Evolutionary conservation across 306 rosid genomes (phyloP).

Genomic region (Castanea sativa): DNA sequence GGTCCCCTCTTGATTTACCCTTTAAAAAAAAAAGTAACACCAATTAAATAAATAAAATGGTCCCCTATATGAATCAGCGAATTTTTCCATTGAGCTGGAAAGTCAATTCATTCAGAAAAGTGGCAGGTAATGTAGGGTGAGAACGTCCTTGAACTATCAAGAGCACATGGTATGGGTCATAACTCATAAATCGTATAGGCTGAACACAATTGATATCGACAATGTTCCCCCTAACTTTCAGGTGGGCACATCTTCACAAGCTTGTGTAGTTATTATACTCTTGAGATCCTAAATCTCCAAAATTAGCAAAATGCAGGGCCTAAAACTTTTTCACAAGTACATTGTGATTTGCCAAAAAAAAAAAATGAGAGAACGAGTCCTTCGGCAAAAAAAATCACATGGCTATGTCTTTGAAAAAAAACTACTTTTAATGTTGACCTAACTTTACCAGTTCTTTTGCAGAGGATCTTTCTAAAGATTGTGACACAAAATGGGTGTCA

Average conservation of each 20-base stretch:
- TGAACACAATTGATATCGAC: constrained; percentile 34
- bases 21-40: background rate
- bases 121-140: constrained; percentile 29
- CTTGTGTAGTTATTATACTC: constrained; percentile 4
- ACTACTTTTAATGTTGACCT: background rate
- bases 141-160: constrained; percentile 27
- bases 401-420: background rate
- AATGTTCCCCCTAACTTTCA: constrained; percentile 26
- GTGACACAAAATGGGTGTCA: constrained; percentile 21
- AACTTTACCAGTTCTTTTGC: constrained; percentile 38
- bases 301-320: background rate
- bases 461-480: constrained; percentile 39
- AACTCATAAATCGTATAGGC: constrained; percentile 13
- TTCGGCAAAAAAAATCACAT: background rate
- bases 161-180: constrained; percentile 46
- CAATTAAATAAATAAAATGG: constrained; percentile 21
- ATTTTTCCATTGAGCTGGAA: constrained; percentile 37
- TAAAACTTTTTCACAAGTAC: background rate
- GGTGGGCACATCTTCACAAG: constrained; percentile 15
- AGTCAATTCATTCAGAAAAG: constrained; percentile 20
- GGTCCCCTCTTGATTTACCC: background rate
- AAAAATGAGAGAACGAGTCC: background rate
- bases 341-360: background rate
- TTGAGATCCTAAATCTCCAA: constrained; percentile 9
- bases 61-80: constrained; percentile 34